These are phyloP conservation scores for Fomitopsis betulina DNA, from an alignment of 1,284 basidiomycete genomes.

Conservation along the genomic window DNA sequence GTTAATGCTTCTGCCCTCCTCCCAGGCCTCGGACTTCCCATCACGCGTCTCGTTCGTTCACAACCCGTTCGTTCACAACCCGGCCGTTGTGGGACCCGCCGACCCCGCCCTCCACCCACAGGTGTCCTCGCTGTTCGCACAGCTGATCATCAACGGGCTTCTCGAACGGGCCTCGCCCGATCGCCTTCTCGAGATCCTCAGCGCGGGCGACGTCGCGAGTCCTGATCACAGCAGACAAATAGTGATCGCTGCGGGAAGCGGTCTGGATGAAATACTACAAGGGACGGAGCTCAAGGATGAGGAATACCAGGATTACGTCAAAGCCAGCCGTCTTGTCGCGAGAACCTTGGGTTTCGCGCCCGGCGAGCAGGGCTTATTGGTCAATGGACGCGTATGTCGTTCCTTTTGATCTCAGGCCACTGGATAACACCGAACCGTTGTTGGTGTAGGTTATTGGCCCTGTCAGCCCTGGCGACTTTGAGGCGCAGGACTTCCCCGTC, in stretches of 20 bases:
- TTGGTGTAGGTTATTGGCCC: conserved; percentile 62
- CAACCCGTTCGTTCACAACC: conserved; percentile 71
- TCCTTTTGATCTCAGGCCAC: not conserved
- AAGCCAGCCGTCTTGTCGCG: conserved; percentile 39
- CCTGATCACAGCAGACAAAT: conserved; percentile 26
- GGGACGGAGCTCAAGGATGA: conserved; percentile 29
- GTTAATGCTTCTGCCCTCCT: no score
- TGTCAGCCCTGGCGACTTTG: conserved; percentile 50
- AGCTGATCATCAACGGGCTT: conserved; percentile 36
- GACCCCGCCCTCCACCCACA: conserved; percentile 13
- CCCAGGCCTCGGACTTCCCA: conserved; percentile 27
- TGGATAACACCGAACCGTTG: not conserved
- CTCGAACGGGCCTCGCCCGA: conserved; percentile 35
- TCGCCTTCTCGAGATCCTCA: conserved; percentile 36
- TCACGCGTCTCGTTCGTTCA: conserved; percentile 64
- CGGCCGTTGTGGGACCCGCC: conserved; percentile 22
- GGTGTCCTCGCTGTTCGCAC: conserved; percentile 41
- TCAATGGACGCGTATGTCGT: conserved; percentile 75
- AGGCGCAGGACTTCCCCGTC: conserved; percentile 60
- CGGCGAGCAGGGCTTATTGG: conserved; percentile 58
- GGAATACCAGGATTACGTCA: conserved; percentile 38
- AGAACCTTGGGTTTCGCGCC: conserved; percentile 51
- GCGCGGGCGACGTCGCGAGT: conserved; percentile 14
- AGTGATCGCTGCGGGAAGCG: conserved; percentile 31
- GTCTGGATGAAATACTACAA: conserved; percentile 31